Conservation (phyloP, 2,329 filamentous ascomycete genomes). For the Oidium heveae region DNA sequence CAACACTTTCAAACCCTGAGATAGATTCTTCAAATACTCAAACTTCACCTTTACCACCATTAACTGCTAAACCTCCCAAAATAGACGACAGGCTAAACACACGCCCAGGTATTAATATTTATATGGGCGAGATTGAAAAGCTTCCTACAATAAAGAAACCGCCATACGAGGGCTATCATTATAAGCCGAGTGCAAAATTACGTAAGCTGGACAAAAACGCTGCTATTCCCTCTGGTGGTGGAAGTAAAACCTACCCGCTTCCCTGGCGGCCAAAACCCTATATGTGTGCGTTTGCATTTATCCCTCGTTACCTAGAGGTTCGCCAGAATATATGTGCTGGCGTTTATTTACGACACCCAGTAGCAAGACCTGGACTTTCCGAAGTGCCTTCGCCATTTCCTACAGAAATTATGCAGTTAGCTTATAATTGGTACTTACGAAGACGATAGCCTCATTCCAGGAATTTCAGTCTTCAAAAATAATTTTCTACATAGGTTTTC, state of each 20-base stretch:
- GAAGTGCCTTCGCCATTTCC: slow-evolving; percentile 71
- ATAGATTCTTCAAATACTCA: not conserved
- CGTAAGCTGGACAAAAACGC: not conserved
- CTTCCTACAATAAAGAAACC: not conserved
- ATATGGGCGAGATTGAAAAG: slow-evolving; percentile 1
- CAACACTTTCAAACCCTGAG: not conserved
- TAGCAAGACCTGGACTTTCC: slow-evolving; percentile 54
- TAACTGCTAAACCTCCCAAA: not conserved
- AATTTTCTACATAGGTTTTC: too few relatives aligned
- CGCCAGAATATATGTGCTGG: slow-evolving; percentile 93
- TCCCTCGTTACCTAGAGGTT: slow-evolving; percentile 86
- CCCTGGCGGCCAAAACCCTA: slow-evolving; percentile 72
- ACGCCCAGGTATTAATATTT: not conserved
- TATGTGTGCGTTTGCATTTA: slow-evolving; percentile 84
- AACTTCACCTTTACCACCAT: not conserved
- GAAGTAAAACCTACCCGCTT: slow-evolving; percentile 44
- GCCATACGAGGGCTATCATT: not conserved
- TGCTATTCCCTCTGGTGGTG: not conserved
- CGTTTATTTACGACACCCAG: slow-evolving; percentile 83
- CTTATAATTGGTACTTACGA: slow-evolving; percentile 77
- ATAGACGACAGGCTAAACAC: not conserved
- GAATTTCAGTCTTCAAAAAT: too few relatives aligned
- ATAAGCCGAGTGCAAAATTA: not conserved
- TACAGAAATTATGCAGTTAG: slow-evolving; percentile 45
- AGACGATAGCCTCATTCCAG: slow-evolving; percentile 10